Evolutionary conservation across 805 yeast species (phyloP), one percentile per base, ranked within the genome.

Genomic region (Cyberlindnera saturnus): DNA sequence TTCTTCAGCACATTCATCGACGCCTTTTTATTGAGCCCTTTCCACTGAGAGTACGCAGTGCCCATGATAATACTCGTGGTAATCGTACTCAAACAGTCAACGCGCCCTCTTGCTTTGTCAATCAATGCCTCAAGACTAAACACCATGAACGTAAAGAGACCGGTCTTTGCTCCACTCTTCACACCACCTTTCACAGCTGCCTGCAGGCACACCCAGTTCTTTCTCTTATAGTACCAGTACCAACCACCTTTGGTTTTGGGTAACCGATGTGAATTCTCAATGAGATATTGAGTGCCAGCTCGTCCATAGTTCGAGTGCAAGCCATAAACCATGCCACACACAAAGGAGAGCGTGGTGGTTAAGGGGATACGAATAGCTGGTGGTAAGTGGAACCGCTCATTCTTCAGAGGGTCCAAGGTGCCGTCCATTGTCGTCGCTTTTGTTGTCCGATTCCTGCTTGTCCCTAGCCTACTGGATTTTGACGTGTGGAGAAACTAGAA

Each of bases 161-260:
- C 65, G 41, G 71, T 66, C 52, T 70, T 73, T 15, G 52, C 48
- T 42, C 69, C 73, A 9, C 66, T 66, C 32, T 54, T 60, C n/a
- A 72, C 51, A 0, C 82, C 89, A 7, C 51, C 42, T 16, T 64
- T 65, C 48, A 77, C 63, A 1, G 86, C 86, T 23, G 69, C 67
- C 44, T 74, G 69, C 31, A 83, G 61, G 63, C 86, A 77, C 28
- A 82, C 84, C 60, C 85, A 84, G 62, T 85, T 83, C 65, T 86
- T 87, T 48, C 87, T 73, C 63, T 84, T 86, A 63, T 87, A 93
- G 62, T 87, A 87, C 59, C 82, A 83, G 57, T 83, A 87, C 96
- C 96, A 87, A 0, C 91, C 93, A 17, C 87, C 89, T 42, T 78
- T 82, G 0, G 82, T 78, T 18, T 62, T 70, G 7, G 96, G 96